These are phyloP conservation scores for Metarhizium album DNA, from an alignment of 2,329 filamentous ascomycete genomes.

Conservation along the genomic window DNA sequence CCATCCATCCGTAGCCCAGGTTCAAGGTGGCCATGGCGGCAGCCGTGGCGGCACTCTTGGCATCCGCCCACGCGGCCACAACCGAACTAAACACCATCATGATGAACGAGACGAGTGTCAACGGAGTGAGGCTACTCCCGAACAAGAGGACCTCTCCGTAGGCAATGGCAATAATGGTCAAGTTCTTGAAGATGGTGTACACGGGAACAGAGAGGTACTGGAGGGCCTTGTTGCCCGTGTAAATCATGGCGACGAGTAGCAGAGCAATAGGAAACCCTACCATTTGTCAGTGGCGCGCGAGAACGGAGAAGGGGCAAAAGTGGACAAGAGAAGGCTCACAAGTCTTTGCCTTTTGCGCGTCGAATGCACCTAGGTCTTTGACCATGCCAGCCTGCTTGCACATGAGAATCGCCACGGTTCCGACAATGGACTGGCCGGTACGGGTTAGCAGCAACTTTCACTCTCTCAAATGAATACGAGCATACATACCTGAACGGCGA, in stretches of 20 bases:
- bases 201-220: constrained; percentile 96
- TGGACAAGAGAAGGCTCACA: constrained; percentile 44
- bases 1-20: constrained; percentile 95
- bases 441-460: neutral
- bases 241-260: constrained; percentile 97
- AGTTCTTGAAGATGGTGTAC: constrained; percentile 99
- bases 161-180: constrained; percentile 96
- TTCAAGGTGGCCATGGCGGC: constrained; percentile 81
- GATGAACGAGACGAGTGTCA: constrained; percentile 87
- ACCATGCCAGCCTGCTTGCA: constrained; percentile 78
- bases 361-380: constrained; percentile 71
- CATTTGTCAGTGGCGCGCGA: neutral
- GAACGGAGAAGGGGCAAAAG: no score
- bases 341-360: constrained; percentile 79
- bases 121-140: constrained; percentile 80
- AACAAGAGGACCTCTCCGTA: constrained; percentile 99
- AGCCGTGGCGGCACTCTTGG: constrained; percentile 51
- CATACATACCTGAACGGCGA: constrained; percentile 83
- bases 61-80: constrained; percentile 93
- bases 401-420: constrained; percentile 69
- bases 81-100: constrained; percentile 94
- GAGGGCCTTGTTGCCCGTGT: constrained; percentile 90
- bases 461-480: neutral
- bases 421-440: constrained; percentile 64
- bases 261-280: constrained; percentile 92